Evolutionary conservation across 1,139 yeast species (phyloP).

Genomic region (Starmera stellimalicola): DNA sequence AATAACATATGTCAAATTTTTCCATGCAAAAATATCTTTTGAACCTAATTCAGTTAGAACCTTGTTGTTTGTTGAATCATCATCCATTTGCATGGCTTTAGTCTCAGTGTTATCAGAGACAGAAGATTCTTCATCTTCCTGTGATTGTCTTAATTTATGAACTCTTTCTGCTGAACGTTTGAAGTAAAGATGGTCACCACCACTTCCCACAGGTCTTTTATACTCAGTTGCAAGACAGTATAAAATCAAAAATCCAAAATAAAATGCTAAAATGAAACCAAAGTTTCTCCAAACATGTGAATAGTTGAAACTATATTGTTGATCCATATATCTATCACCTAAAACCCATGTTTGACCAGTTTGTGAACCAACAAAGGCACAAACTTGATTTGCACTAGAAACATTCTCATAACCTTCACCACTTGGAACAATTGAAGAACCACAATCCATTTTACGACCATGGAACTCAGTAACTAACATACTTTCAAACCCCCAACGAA

Average conservation of each 20-base stretch:
- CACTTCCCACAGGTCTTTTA: conserved; percentile 29
- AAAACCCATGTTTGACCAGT: conserved; percentile 30
- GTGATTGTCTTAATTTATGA: neutral
- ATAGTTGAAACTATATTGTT: conserved; percentile 29
- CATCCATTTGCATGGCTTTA: neutral
- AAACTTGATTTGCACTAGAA: conserved; percentile 32
- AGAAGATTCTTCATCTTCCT: conserved; percentile 7
- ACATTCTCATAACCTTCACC: conserved; percentile 41
- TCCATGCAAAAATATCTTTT: conserved; percentile 29
- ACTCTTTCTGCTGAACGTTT: conserved; percentile 18
- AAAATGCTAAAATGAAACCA: conserved; percentile 35
- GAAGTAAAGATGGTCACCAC: conserved; percentile 33
- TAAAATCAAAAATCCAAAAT: conserved; percentile 26
- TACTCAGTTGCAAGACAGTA: conserved; percentile 30
- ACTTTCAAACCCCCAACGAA: conserved; percentile 48
- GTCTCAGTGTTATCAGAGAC: neutral
- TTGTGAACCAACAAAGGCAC: conserved; percentile 39
- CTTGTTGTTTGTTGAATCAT: conserved; percentile 3
- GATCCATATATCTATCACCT: conserved; percentile 34
- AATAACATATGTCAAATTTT: conserved; percentile 28
- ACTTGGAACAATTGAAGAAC: conserved; percentile 33
- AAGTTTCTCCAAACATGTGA: conserved; percentile 40
- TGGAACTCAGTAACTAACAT: conserved; percentile 48
- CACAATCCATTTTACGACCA: conserved; percentile 44
- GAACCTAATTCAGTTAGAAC: conserved; percentile 11